Conservation (phyloP, 108 stramenopile species). For the Pseudonitzschia multiseries region DNA sequence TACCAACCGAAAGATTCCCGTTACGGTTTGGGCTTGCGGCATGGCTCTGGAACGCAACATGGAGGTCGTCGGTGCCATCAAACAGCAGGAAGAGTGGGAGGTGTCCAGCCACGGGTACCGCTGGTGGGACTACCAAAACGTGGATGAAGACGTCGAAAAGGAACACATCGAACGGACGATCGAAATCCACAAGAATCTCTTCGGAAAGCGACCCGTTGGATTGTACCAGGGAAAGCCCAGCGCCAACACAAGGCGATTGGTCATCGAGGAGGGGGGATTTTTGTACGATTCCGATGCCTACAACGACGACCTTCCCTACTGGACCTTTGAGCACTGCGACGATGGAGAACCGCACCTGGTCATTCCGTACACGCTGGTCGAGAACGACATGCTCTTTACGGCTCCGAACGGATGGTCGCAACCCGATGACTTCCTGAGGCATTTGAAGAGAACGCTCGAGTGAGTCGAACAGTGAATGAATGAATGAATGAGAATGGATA, state of each 20-base stretch:
- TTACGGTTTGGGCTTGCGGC: slow-evolving; percentile 93
- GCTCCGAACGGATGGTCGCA: slow-evolving; percentile 81
- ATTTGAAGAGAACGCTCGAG: slow-evolving; percentile 75
- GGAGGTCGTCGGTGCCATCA: slow-evolving; percentile 76
- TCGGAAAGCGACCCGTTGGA: slow-evolving; percentile 87
- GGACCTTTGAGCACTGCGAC: slow-evolving; percentile 71
- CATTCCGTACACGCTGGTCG: slow-evolving; percentile 92
- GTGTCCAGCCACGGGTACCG: slow-evolving; percentile 89
- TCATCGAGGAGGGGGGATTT: slow-evolving; percentile 92
- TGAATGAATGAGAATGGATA: neutral
- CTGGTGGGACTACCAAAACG: slow-evolving; percentile 94
- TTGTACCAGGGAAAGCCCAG: slow-evolving; percentile 95
- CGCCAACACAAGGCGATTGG: slow-evolving; percentile 68
- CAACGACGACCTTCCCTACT: slow-evolving; percentile 92
- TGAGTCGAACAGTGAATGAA: slow-evolving; percentile 29
- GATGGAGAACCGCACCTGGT: slow-evolving; percentile 74
- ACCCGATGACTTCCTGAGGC: slow-evolving; percentile 74
- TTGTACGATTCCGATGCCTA: slow-evolving; percentile 92
- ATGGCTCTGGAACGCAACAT: slow-evolving; percentile 93
- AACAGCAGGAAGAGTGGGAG: slow-evolving; percentile 85
- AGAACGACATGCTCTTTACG: slow-evolving; percentile 94
- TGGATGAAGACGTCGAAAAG: slow-evolving; percentile 77
- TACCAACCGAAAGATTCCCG: slow-evolving; percentile 67
- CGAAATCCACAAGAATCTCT: slow-evolving; percentile 78
- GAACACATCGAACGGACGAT: slow-evolving; percentile 89